phyloP scores from a whole-genome alignment of 257 asterid species.

The Solanum microdontum region DNA sequence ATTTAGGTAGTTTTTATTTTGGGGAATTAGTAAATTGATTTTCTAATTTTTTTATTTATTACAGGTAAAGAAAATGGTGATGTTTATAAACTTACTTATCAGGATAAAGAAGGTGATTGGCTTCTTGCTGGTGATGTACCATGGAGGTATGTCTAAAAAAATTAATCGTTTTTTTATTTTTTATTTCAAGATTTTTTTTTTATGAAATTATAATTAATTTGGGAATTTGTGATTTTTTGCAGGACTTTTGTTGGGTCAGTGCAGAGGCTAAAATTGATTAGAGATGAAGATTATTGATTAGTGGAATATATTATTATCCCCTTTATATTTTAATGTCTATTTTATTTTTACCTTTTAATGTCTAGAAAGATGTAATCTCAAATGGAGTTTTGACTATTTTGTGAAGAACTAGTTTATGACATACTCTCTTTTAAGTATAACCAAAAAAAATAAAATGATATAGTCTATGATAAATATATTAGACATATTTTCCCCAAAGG shows the following conservation, averaged over 20 bases:
- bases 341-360: neutral
- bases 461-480: neutral
- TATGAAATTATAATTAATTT: neutral
- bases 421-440: neutral
- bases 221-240: conserved; percentile 9
- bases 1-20: neutral
- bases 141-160: conserved; percentile 37
- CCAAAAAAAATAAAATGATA: neutral
- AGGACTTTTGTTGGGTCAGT: conserved; percentile 37
- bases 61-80: conserved; percentile 29
- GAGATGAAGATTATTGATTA: conserved; percentile 11
- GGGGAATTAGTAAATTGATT: neutral
- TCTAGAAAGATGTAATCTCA: neutral
- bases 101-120: conserved; percentile 66
- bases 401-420: neutral
- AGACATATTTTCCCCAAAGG: neutral
- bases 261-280: conserved; percentile 39
- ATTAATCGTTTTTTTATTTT: neutral
- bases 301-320: neutral
- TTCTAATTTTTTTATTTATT: neutral
- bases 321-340: neutral
- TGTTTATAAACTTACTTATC: conserved; percentile 36
- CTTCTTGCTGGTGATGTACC: conserved; percentile 43
- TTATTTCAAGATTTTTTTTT: neutral
- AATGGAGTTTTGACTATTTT: neutral